These are phyloP conservation scores for Apophysomyces sp. DNA, from an alignment of 371 early-diverging fungal species.

Conservation along the genomic window DNA sequence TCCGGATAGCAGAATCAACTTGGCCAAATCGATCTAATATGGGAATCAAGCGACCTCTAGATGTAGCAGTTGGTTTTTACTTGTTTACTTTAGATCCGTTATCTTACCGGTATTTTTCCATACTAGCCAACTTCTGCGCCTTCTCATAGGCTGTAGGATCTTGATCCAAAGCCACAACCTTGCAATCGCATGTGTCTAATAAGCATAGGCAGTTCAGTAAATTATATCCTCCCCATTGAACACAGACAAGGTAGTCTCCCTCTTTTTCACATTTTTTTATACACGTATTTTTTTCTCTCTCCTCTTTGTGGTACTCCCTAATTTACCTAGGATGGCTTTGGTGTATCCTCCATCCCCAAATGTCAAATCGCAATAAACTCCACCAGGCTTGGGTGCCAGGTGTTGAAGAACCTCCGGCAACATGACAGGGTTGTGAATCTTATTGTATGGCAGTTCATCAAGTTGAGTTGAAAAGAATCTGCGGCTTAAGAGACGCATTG, in stretches of 20 bases:
- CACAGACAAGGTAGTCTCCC: background rate
- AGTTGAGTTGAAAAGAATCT: background rate
- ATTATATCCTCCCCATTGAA: background rate
- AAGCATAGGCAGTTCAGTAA: background rate
- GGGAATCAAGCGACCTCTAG: constrained; percentile 47
- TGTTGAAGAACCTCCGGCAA: constrained; percentile 29
- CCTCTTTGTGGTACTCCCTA: too few relatives aligned
- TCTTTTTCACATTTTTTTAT: background rate
- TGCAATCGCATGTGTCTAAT: constrained; percentile 52
- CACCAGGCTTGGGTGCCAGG: constrained; percentile 33
- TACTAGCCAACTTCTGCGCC: constrained; percentile 48
- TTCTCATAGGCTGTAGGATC: constrained; percentile 67
- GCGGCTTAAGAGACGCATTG: background rate
- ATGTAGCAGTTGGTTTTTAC: background rate
- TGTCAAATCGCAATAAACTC: constrained; percentile 59
- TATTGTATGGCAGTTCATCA: constrained; percentile 13
- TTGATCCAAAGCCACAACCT: constrained; percentile 72
- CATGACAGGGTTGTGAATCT: constrained; percentile 42
- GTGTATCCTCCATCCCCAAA: constrained; percentile 81
- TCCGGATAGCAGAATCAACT: constrained; percentile 17
- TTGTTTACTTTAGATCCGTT: background rate
- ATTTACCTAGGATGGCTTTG: constrained; percentile 52
- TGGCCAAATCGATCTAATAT: constrained; percentile 60
- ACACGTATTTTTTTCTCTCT: background rate
- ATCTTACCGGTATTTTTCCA: constrained; percentile 39